Conservation (phyloP, 306 rosid genomes). For the Medicago ruthenica region DNA sequence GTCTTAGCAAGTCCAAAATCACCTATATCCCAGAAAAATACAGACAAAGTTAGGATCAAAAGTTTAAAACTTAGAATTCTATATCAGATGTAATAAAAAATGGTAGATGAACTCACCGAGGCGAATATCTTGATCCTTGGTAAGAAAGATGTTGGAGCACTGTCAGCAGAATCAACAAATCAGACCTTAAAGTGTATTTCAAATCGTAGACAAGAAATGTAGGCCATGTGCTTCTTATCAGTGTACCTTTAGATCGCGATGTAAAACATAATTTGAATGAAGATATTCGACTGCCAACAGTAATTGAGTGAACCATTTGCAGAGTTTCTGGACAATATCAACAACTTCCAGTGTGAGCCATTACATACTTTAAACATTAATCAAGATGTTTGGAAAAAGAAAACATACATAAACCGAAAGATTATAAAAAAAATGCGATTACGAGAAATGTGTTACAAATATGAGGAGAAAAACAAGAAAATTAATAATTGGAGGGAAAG, state of each 20-base stretch:
- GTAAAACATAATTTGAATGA: constrained; percentile 87
- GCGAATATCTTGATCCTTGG: constrained; percentile 96
- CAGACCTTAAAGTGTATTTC: constrained; percentile 21
- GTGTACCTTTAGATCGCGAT: constrained; percentile 93
- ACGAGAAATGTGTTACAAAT: neutral
- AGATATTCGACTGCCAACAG: constrained; percentile 93
- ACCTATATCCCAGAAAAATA: constrained; percentile 57
- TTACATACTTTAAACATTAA: constrained; percentile 18
- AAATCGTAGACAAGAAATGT: constrained; percentile 5
- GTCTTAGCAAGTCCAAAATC: constrained; percentile 99
- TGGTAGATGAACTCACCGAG: constrained; percentile 69
- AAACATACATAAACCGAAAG: neutral
- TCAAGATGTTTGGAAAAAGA: too few relatives aligned
- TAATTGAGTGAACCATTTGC: constrained; percentile 97
- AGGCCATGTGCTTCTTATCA: constrained; percentile 1
- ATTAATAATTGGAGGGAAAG: neutral
- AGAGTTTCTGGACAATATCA: constrained; percentile 77
- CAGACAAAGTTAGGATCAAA: constrained; percentile 42
- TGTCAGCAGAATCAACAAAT: constrained; percentile 52
- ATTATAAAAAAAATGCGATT: neutral
- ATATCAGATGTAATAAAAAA: constrained; percentile 34
- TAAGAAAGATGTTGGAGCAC: constrained; percentile 99
- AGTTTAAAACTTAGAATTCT: constrained; percentile 4
- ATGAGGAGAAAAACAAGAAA: neutral
- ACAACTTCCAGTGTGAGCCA: constrained; percentile 47